A percentile compares a stretch with the other conserved stretches of the same genome.
Evolutionary conservation across 257 asterid species (phyloP).

Genomic region (Scutellaria galericulata): DNA sequence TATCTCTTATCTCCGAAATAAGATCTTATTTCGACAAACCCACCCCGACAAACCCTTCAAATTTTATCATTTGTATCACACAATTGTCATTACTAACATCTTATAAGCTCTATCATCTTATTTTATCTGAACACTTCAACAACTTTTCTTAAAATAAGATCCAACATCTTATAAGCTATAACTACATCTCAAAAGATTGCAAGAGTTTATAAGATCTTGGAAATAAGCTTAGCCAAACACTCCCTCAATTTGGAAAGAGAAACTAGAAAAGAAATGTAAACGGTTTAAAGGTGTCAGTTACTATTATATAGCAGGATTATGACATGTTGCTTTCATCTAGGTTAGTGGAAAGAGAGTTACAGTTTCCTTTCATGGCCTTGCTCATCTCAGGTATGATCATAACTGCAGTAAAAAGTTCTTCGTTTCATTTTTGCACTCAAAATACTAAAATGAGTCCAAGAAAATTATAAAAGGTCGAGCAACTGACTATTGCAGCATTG

Average conservation of each 20-base stretch:
- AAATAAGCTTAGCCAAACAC: no score
- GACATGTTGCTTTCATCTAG: conserved; percentile 49
- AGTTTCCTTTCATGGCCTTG: conserved; percentile 87
- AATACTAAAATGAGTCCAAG: conserved; percentile 6
- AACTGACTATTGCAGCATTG: not conserved
- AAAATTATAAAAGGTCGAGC: not conserved
- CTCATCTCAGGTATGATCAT: conserved; percentile 87
- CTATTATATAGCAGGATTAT: conserved; percentile 24
- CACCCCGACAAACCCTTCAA: no score
- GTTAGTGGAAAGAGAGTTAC: conserved; percentile 76
- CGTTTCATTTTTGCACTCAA: conserved; percentile 21
- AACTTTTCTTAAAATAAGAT: no score
- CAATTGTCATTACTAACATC: no score
- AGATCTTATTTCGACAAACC: no score
- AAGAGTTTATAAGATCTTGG: no score
- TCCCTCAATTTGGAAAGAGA: conserved; percentile 7
- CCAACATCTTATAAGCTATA: no score
- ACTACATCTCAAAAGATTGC: no score
- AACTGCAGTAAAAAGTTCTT: conserved; percentile 15
- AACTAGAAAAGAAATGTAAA: conserved; percentile 15
- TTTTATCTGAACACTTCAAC: no score
- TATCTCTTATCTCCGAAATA: no score
- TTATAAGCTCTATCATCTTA: no score
- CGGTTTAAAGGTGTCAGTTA: conserved; percentile 23
- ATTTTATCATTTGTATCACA: no score